A percentile compares a stretch with the other conserved stretches of the same genome.
Evolutionary conservation across 2,329 filamentous ascomycete genomes (phyloP).

Genomic region (Immersiporthe knoxdaviesiana): DNA sequence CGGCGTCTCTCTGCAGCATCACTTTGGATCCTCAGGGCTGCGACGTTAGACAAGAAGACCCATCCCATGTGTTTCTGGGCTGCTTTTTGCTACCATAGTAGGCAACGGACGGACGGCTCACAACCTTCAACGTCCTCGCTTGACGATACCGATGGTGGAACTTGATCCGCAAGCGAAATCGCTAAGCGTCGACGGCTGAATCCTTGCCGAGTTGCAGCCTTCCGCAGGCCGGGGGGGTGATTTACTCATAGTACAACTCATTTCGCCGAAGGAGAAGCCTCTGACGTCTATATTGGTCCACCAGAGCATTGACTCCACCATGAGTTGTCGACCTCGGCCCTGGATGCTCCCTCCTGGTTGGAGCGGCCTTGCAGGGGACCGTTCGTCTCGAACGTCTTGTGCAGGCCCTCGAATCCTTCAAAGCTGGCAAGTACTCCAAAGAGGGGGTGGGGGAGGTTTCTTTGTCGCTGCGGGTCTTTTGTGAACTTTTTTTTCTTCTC

Average conservation of each 20-base stretch:
- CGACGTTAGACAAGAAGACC: neutral
- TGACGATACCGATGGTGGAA: neutral
- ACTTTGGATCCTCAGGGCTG: neutral
- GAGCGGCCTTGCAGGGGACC: neutral
- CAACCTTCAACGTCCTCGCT: neutral
- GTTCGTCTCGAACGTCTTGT: neutral
- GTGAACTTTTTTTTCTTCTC: neutral
- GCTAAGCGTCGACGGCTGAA: neutral
- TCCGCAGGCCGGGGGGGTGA: neutral
- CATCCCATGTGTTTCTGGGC: neutral
- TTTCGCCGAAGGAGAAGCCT: neutral
- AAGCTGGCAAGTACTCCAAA: neutral
- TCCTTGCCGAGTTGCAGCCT: neutral
- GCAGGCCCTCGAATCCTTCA: slow-evolving; percentile 8
- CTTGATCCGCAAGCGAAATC: neutral
- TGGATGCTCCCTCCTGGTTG: neutral
- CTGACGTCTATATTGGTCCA: neutral
- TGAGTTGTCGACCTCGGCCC: neutral
- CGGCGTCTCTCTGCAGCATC: slow-evolving; percentile 1
- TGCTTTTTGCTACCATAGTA: too few relatives aligned
- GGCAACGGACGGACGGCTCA: too few relatives aligned
- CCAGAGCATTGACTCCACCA: neutral
- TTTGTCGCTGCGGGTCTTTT: neutral
- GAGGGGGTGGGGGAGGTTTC: too few relatives aligned
- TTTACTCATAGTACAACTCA: neutral